These are phyloP conservation scores for Venturia asperata DNA, from an alignment of 2,329 filamentous ascomycete genomes.

Conservation along the genomic window DNA sequence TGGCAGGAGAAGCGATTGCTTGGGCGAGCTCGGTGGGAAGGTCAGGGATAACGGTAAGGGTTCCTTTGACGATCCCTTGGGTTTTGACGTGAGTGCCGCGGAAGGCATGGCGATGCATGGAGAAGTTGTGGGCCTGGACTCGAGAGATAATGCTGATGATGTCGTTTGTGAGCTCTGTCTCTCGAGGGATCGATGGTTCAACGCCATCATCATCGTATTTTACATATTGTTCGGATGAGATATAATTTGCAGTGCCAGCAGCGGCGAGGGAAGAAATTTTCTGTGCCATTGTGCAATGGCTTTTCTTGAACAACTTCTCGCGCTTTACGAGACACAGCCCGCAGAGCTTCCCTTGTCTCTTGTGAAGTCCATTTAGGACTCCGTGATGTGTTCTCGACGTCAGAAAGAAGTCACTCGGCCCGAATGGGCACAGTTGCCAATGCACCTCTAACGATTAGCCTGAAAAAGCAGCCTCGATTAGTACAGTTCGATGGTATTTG, in stretches of 20 bases:
- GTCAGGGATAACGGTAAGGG: constrained; percentile 36
- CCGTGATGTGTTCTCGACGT: constrained; percentile 6
- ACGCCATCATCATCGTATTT: constrained; percentile 37
- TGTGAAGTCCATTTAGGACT: neutral
- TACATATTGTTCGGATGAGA: constrained; percentile 29
- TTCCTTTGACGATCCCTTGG: constrained; percentile 44
- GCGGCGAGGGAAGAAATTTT: neutral
- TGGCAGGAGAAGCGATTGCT: neutral
- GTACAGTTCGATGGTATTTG: neutral
- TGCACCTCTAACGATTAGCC: neutral
- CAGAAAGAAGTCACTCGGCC: neutral
- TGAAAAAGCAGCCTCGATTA: neutral
- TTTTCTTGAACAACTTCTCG: neutral
- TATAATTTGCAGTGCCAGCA: neutral
- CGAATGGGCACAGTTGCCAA: neutral
- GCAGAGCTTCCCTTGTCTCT: neutral
- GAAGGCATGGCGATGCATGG: constrained; percentile 30
- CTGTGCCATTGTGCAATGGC: neutral
- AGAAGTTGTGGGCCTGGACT: constrained; percentile 12
- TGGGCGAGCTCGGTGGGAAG: constrained; percentile 36
- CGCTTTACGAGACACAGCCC: neutral
- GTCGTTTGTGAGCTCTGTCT: constrained; percentile 40
- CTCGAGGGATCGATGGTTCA: constrained; percentile 36
- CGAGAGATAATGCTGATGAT: constrained; percentile 34
- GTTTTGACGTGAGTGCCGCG: constrained; percentile 41